Base-by-base conservation (phyloP, 2,329 filamentous ascomycete genomes). In the Penicillium concentricum region DNA sequence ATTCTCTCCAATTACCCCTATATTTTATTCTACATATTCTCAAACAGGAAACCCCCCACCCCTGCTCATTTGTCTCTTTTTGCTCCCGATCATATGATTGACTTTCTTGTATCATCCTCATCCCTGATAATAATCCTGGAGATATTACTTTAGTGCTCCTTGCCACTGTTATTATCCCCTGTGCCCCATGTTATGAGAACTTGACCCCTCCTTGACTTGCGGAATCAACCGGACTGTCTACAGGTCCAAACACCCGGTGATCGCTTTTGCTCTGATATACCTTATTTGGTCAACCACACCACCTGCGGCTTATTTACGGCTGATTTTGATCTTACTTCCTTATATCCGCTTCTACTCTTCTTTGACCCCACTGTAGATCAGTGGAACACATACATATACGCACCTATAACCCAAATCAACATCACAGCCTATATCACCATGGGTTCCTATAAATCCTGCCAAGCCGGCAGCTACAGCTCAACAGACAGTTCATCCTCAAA, bases 401-500 rank as follows among this genome's bases (percentile, higher is more conserved):
- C 37, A 50, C 22, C 16, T 26, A 48, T 22, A 34, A 24, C n/a
- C 15, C 28, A 24, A 43, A 16, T 24, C 39, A 44, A 18, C 41
- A 28, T 26, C 8, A 15, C n/a, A 42, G 34, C 6, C 38, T 34
- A 9, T 22, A 48, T 18, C 22, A 62, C 45, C 44, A 74, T 74
- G 71, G 66, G 64, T 20, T 67, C 69, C 26, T 68, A 67, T 55
- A 66, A 65, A 38, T 63, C 67, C 32, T 66, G 62, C 59, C 67
- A 68, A 57, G 63, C 58, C 18, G 63, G 69, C 51, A 75, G 73
- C 56, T 74, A 68, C 38, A 75, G 70, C 37, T 74, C 73, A 22
- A 71, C 74, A 18, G 66, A 72, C 50, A 76, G 74, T 35, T 77
- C 76, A 22, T 63, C 69, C 18, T 75, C 76, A 9, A 70, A 68